Conservation (phyloP, 768 basidiomycete genomes). For the Suillus bovinus region DNA sequence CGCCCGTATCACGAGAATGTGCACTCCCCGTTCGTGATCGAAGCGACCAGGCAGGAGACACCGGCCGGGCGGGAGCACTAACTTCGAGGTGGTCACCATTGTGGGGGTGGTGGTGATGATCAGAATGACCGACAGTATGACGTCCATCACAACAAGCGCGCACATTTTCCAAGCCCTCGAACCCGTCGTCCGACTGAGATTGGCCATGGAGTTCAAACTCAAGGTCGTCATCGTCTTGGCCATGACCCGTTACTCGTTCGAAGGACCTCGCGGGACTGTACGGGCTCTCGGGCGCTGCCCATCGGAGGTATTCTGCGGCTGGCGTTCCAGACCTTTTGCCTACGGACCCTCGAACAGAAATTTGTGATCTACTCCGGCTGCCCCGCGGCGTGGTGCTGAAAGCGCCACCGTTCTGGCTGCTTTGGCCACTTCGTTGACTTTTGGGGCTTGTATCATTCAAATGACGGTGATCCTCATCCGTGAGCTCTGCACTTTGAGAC, state of each 20-base stretch:
- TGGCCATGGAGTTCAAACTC: conserved; percentile 86
- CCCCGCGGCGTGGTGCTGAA: conserved; percentile 80
- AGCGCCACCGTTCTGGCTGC: conserved; percentile 55
- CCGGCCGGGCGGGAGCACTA: conserved; percentile 53
- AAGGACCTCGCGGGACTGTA: conserved; percentile 76
- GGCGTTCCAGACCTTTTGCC: conserved; percentile 90
- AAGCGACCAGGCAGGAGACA: conserved; percentile 84
- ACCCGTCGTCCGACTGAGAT: conserved; percentile 71
- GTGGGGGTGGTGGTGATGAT: conserved; percentile 53
- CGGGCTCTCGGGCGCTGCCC: conserved; percentile 73
- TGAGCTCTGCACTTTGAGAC: conserved; percentile 42
- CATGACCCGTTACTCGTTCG: conserved; percentile 45
- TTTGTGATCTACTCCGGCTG: conserved; percentile 74
- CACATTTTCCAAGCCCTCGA: conserved; percentile 93
- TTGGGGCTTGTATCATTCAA: conserved; percentile 59
- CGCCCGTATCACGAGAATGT: conserved; percentile 65
- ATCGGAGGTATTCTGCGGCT: conserved; percentile 86
- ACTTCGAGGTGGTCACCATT: conserved; percentile 54
- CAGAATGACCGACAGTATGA: conserved; percentile 76
- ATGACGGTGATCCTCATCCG: conserved; percentile 54
- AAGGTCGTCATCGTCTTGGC: conserved; percentile 59
- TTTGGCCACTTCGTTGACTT: conserved; percentile 72
- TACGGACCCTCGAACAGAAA: conserved; percentile 70
- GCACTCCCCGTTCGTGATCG: conserved; percentile 78
- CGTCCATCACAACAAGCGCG: conserved; percentile 87